These are phyloP conservation scores for Solanum phureja DNA, from an alignment of 257 asterid genomes.

Conservation along the genomic window DNA sequence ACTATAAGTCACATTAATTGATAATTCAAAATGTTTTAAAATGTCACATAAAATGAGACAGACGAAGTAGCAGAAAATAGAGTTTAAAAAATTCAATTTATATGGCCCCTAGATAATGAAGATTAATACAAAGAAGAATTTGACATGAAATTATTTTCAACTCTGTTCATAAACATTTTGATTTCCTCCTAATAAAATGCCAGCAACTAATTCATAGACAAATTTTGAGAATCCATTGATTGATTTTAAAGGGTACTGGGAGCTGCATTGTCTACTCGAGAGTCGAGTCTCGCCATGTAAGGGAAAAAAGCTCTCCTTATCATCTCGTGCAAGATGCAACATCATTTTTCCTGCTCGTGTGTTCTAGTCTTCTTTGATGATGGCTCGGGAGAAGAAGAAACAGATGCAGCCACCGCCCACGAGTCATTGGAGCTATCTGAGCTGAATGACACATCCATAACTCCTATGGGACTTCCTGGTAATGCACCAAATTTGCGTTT, in stretches of 20 bases:
- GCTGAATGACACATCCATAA: constrained; percentile 50
- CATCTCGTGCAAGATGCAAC: not conserved
- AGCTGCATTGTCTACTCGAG: not conserved
- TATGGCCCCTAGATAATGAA: too few relatives aligned
- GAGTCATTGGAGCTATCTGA: constrained; percentile 37
- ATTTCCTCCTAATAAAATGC: constrained; percentile 37
- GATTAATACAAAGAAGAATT: too few relatives aligned
- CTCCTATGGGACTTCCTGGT: constrained; percentile 68
- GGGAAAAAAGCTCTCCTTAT: not conserved
- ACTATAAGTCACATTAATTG: too few relatives aligned
- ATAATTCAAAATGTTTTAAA: too few relatives aligned
- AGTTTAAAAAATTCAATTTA: too few relatives aligned
- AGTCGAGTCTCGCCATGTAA: not conserved
- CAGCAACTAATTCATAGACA: constrained; percentile 2
- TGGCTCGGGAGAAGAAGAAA: constrained; percentile 68
- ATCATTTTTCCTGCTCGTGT: not conserved
- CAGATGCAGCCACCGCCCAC: constrained; percentile 30
- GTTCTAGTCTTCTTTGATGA: constrained; percentile 35
- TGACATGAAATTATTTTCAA: not conserved
- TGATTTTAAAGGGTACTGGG: not conserved
- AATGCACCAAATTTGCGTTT: constrained; percentile 46
- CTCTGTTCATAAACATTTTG: not conserved
- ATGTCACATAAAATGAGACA: too few relatives aligned
- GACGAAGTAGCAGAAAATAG: not conserved
- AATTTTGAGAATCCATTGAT: not conserved